These are phyloP conservation scores for Mortierella hygrophila DNA, from an alignment of 192 early-diverging fungal genomes.

Conservation along the genomic window DNA sequence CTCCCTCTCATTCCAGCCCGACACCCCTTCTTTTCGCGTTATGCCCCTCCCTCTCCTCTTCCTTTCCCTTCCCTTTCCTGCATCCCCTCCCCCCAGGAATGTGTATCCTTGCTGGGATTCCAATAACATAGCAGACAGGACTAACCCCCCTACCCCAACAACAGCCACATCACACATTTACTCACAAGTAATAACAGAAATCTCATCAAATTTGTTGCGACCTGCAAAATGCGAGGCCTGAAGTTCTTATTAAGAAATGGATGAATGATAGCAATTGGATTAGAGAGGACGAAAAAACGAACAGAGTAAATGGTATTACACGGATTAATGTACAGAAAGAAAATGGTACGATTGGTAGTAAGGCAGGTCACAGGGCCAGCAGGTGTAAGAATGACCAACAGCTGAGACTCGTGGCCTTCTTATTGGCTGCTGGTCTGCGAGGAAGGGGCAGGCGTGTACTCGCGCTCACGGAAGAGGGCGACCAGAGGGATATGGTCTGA, in stretches of 20 bases:
- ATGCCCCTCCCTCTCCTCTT: neutral
- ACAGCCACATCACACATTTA: neutral
- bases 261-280: too few relatives aligned
- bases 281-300: too few relatives aligned
- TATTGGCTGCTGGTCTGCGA: neutral
- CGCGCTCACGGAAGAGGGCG: constrained; percentile 43
- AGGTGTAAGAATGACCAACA: too few relatives aligned
- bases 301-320: too few relatives aligned
- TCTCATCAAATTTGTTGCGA: too few relatives aligned
- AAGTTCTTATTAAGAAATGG: too few relatives aligned
- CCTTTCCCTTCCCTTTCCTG: neutral
- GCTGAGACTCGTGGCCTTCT: too few relatives aligned
- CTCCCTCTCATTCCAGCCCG: neutral
- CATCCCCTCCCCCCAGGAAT: neutral
- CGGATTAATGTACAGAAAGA: too few relatives aligned
- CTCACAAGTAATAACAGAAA: too few relatives aligned
- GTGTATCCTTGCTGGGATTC: neutral
- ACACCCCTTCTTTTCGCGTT: neutral
- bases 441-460: constrained; percentile 1
- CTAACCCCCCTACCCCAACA: neutral
- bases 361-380: too few relatives aligned
- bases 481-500: constrained; percentile 52
- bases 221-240: too few relatives aligned
- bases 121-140: neutral
- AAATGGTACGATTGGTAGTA: too few relatives aligned